A percentile compares a stretch with the other conserved stretches of the same genome.
Evolutionary conservation across 1,139 yeast genomes (phyloP).

Genomic region (Cylindricascospora bacillispora): DNA sequence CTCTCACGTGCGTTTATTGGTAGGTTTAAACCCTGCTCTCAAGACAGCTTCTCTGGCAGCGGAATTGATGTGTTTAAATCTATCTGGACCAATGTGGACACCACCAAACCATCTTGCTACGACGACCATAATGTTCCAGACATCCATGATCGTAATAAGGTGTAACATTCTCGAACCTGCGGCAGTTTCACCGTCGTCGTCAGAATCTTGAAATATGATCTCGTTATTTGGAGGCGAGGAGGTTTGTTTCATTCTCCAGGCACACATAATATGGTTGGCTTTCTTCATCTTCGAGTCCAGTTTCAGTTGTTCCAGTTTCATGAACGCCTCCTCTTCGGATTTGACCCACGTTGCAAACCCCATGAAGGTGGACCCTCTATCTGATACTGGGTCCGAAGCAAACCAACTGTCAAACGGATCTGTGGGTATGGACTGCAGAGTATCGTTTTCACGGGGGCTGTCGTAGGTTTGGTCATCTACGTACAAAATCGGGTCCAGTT

Average conservation of each 20-base stretch:
- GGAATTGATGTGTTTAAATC: constrained; percentile 86
- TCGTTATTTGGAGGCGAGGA: constrained; percentile 25
- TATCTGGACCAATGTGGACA: constrained; percentile 76
- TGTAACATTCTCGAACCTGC: constrained; percentile 87
- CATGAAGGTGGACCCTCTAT: constrained; percentile 76
- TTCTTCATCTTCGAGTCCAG: constrained; percentile 54
- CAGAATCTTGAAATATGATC: constrained; percentile 68
- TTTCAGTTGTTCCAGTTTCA: constrained; percentile 38
- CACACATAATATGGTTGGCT: constrained; percentile 73
- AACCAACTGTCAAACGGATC: constrained; percentile 61
- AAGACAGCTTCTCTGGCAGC: constrained; percentile 77
- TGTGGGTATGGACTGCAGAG: not conserved
- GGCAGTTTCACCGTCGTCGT: constrained; percentile 96
- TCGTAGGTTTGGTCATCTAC: constrained; percentile 23
- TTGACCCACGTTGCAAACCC: constrained; percentile 56
- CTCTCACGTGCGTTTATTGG: too few species aligned
- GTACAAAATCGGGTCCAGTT: constrained; percentile 41
- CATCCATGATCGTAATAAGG: constrained; percentile 67
- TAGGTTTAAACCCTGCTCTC: constrained; percentile 38
- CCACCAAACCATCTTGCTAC: constrained; percentile 96
- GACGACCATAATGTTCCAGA: constrained; percentile 68
- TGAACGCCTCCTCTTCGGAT: constrained; percentile 53
- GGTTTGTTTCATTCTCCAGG: constrained; percentile 55
- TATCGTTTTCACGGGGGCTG: constrained; percentile 4
- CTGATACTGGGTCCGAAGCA: constrained; percentile 62